Conservation (phyloP, 768 basidiomycete species). For the Boletus reticuloceps region DNA sequence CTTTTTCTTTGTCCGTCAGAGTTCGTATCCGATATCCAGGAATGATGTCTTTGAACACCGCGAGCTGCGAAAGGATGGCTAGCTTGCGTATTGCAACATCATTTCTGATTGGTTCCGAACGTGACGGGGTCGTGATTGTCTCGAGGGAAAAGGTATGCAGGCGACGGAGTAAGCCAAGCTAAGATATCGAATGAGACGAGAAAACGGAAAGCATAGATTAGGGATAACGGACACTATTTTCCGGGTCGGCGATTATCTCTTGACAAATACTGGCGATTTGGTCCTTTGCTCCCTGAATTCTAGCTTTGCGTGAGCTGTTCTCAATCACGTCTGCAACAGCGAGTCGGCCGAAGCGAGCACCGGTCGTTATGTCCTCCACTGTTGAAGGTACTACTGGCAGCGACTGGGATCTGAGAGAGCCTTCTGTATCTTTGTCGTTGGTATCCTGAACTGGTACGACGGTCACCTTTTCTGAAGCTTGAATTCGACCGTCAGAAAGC, state of each 20-base stretch:
- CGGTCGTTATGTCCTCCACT: constrained; percentile 75
- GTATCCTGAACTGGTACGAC: constrained; percentile 20
- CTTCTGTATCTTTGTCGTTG: constrained; percentile 33
- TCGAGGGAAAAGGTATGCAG: constrained; percentile 84
- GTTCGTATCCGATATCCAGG: constrained; percentile 94
- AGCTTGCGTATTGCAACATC: constrained; percentile 83
- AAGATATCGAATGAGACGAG: constrained; percentile 15
- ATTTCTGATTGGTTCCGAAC: constrained; percentile 70
- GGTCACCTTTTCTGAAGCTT: constrained; percentile 46
- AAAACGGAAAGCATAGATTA: not conserved
- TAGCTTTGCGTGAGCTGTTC: constrained; percentile 60
- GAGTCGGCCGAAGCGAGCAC: constrained; percentile 83
- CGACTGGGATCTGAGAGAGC: constrained; percentile 33
- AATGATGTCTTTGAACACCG: constrained; percentile 94
- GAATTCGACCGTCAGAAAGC: constrained; percentile 74
- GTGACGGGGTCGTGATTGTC: constrained; percentile 67
- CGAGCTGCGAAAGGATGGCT: constrained; percentile 85
- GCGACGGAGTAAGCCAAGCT: constrained; percentile 88
- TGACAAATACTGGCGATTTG: constrained; percentile 93
- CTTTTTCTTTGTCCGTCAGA: constrained; percentile 86
- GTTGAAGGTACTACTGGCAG: constrained; percentile 24
- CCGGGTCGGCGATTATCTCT: constrained; percentile 91
- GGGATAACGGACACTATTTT: constrained; percentile 73
- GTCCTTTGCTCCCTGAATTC: constrained; percentile 81
- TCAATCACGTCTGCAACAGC: constrained; percentile 72